Base-by-base conservation (phyloP, 1,284 basidiomycete genomes). In the Pulveroboletus sp. region DNA sequence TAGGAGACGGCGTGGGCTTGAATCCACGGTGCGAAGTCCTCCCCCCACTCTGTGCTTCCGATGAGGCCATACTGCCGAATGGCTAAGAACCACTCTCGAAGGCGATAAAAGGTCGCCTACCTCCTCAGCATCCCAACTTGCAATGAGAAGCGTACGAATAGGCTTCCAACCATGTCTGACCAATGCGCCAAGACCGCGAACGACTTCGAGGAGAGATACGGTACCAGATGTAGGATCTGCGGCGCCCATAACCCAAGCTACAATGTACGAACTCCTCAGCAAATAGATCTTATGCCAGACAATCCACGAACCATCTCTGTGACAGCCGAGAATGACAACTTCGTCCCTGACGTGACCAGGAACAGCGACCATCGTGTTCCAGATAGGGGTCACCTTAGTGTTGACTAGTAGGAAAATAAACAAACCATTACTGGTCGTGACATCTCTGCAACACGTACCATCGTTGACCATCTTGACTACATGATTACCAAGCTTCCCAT, bases 71-170 rank as follows among this genome's bases (percentile, higher is more conserved):
- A 93, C 84, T 92, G 24, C 21, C 12, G n/a, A 47, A 16, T 8
- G 16, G n/a, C 19, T 50, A 19, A 48, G 57, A 41, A 56, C 32
- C 47, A 53, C 17, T 43, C 29, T 52, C 19, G 16, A 50, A 26
- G 35, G 35, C 16, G 10, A 55, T 24, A 13, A 50, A 39, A 56
- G 17, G 37, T 15, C 21, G 37, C 68, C 44, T 46, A 87, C 84
- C 79, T 95, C 95, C 75, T 98, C 95, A 1, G 85, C 95, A 71
- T 96, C 93, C 94, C 93, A 97, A 60, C 86, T 90, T 6, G 91
- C 93, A 51, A 98, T 79, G n/a, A 96, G 73, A 64, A 96, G 84
- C 17, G 91, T 95, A 55, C 95, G 78, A 41, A 95, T 74, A 6
- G 95, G 95, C 65, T 85, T 90, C 95, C 95, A 98, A 29, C 93